A percentile compares a stretch with the other conserved stretches of the same genome.
These are phyloP conservation scores for Trichoderma breve DNA, from an alignment of 2,329 filamentous ascomycete species.

Conservation along the genomic window DNA sequence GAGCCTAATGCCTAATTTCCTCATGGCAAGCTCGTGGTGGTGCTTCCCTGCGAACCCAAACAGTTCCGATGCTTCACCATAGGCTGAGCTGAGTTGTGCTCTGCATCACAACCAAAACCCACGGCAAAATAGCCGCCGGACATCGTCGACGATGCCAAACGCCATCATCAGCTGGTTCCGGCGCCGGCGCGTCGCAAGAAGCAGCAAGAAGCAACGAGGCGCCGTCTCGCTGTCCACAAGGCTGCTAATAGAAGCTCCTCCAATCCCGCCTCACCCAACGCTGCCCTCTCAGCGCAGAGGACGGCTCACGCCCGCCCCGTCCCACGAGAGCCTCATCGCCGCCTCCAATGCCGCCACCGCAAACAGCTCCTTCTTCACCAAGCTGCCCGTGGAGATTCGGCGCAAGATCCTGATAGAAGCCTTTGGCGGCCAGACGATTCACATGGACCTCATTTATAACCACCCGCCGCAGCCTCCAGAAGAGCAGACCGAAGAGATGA, in stretches of 20 bases:
- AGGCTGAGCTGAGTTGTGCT: not conserved
- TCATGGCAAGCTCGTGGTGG: not conserved
- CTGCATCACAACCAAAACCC: not conserved
- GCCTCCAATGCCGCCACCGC: not conserved
- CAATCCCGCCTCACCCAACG: conserved; percentile 5
- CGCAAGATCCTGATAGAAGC: conserved; percentile 30
- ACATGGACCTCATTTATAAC: conserved; percentile 28
- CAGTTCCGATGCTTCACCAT: not conserved
- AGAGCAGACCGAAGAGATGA: not conserved
- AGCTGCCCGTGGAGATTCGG: conserved; percentile 36
- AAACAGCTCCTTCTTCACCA: conserved; percentile 30
- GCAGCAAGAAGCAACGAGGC: not conserved
- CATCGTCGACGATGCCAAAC: conserved; percentile 14
- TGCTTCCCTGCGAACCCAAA: not conserved
- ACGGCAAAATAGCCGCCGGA: not conserved
- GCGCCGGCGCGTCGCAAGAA: conserved; percentile 5
- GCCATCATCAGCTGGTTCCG: conserved; percentile 17
- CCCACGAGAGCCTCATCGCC: conserved; percentile 7
- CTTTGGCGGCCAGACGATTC: conserved; percentile 26
- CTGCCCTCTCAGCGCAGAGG: conserved; percentile 13
- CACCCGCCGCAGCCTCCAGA: conserved; percentile 14
- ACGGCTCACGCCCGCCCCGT: conserved; percentile 16
- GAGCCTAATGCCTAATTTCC: conserved; percentile 9
- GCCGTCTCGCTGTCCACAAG: not conserved
- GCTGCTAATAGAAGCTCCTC: not conserved